These are phyloP conservation scores for Nitzschia sp. DNA, from an alignment of 108 stramenopile species.

Conservation along the genomic window DNA sequence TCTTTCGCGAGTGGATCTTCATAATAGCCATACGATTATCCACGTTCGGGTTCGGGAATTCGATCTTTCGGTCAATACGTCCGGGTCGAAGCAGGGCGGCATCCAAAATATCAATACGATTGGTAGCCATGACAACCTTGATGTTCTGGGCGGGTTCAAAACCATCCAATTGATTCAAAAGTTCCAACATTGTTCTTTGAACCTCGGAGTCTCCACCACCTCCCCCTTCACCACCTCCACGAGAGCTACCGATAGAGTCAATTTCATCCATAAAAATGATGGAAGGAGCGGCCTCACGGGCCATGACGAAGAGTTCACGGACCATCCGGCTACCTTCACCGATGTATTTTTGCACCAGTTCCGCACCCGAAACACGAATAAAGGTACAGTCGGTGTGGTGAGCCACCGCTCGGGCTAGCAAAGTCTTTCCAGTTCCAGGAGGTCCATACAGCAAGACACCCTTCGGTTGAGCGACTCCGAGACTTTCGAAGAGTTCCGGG, in stretches of 20 bases:
- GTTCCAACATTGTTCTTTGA: slow-evolving; percentile 99
- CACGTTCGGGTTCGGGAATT: slow-evolving; percentile 93
- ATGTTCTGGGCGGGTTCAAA: slow-evolving; percentile 99
- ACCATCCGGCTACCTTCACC: slow-evolving; percentile 99
- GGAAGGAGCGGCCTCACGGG: slow-evolving; percentile 96
- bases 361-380: slow-evolving; percentile 98
- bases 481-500: slow-evolving; percentile 97
- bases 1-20: slow-evolving; percentile 95
- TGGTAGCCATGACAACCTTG: slow-evolving; percentile 98
- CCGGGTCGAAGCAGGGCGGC: slow-evolving; percentile 93
- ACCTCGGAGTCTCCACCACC: slow-evolving; percentile 98
- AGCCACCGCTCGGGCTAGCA: slow-evolving; percentile 98
- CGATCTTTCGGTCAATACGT: slow-evolving; percentile 97
- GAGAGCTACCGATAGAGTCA: slow-evolving; percentile 93
- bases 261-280: slow-evolving; percentile 99
- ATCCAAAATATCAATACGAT: slow-evolving; percentile 98
- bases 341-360: slow-evolving; percentile 99
- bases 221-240: slow-evolving; percentile 80
- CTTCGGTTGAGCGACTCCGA: slow-evolving; percentile 99
- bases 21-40: slow-evolving; percentile 91
- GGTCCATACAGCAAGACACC: slow-evolving; percentile 99
- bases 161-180: slow-evolving; percentile 98
- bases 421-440: slow-evolving; percentile 99
- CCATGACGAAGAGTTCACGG: slow-evolving; percentile 99
- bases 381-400: slow-evolving; percentile 99